Percentiles rank a stretch among this genome's conserved stretches.
Conservation (phyloP, 441 rosid species). For the Erysimum cheiri region DNA sequence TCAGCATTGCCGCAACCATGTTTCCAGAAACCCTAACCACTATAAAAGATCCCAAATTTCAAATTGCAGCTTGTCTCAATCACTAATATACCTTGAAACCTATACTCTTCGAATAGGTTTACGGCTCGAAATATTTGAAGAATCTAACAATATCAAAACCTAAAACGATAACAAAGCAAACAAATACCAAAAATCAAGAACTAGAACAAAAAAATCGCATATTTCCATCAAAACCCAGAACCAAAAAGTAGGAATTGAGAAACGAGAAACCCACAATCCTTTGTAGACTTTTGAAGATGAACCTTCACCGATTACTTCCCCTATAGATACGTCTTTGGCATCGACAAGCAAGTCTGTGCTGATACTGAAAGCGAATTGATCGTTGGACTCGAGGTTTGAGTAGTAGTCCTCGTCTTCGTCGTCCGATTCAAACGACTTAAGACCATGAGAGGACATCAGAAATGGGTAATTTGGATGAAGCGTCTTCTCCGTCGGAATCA, state of each 20-base stretch:
- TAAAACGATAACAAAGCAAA: background rate
- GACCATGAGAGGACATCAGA: slow-evolving; percentile 28
- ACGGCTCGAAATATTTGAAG: background rate
- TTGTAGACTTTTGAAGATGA: slow-evolving; percentile 53
- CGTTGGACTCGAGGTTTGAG: slow-evolving; percentile 37
- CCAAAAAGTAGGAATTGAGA: slow-evolving; percentile 11
- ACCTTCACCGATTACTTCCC: slow-evolving; percentile 58
- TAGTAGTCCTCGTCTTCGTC: slow-evolving; percentile 27
- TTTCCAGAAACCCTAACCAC: background rate
- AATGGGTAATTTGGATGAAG: slow-evolving; percentile 45
- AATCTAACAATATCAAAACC: background rate
- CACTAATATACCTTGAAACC: slow-evolving; percentile 23
- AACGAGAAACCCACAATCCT: slow-evolving; percentile 57
- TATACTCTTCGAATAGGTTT: background rate
- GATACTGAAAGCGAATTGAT: slow-evolving; percentile 54
- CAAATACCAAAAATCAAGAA: slow-evolving; percentile 21
- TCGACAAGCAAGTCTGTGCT: slow-evolving; percentile 52
- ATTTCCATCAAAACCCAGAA: background rate
- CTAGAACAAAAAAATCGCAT: background rate
- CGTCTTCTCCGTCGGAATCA: slow-evolving; percentile 25
- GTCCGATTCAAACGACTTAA: slow-evolving; percentile 41
- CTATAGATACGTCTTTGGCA: slow-evolving; percentile 45
- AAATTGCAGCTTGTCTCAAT: background rate
- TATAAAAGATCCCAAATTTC: slow-evolving; percentile 10
- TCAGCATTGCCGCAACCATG: background rate